A percentile compares a stretch with the other conserved stretches of the same genome.
Conservation (phyloP, 768 basidiomycete species). For the Hygrocybe coccinea region DNA sequence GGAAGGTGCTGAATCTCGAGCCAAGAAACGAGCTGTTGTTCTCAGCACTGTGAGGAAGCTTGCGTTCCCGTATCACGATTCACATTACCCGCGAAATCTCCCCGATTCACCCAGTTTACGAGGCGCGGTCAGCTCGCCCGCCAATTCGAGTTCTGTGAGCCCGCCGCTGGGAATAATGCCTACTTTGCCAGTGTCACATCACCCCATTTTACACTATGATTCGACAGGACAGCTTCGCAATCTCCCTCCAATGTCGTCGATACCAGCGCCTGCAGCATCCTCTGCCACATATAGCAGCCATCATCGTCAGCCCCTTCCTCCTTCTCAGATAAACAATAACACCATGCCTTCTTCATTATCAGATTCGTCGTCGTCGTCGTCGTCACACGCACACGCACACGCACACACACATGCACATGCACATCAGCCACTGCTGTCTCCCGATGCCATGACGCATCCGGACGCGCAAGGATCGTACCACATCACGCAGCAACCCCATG, state of each 20-base stretch:
- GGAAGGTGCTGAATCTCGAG: constrained; percentile 45
- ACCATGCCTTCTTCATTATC: background rate
- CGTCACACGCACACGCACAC: too few relatives aligned
- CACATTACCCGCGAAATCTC: constrained; percentile 47
- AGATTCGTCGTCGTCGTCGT: too few relatives aligned
- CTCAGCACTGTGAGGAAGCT: constrained; percentile 66
- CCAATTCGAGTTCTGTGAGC: constrained; percentile 55
- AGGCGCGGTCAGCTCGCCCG: constrained; percentile 48
- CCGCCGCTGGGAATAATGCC: constrained; percentile 42
- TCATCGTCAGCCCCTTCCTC: too few relatives aligned
- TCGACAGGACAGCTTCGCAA: background rate
- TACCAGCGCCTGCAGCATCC: constrained; percentile 22
- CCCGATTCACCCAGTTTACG: constrained; percentile 47
- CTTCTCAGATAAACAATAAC: background rate
- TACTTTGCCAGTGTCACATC: constrained; percentile 30
- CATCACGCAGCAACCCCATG: constrained; percentile 10
- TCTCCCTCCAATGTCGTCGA: constrained; percentile 20
- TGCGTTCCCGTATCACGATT: constrained; percentile 78
- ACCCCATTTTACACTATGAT: constrained; percentile 20
- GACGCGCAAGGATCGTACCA: background rate
- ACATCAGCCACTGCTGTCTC: constrained; percentile 16
- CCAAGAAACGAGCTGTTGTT: constrained; percentile 57
- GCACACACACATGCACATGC: too few relatives aligned
- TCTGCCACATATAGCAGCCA: background rate
- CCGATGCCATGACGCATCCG: constrained; percentile 1